Evolutionary conservation across 805 yeast species (phyloP).

Genomic region (Pichia paraexigua): DNA sequence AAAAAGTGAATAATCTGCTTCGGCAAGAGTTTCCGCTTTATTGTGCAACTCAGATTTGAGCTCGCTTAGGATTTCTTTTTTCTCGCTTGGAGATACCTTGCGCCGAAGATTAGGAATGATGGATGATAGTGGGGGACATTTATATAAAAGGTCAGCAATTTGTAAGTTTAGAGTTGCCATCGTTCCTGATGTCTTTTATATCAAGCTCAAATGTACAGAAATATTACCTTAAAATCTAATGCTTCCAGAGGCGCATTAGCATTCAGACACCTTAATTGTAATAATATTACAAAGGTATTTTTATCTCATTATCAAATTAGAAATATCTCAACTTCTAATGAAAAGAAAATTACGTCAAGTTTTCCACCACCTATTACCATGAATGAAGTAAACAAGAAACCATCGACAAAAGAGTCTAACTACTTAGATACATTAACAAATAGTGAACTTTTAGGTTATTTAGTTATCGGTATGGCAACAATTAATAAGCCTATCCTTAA

Average conservation of each 20-base stretch:
- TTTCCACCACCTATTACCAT: not conserved
- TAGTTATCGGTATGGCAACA: slow-evolving; percentile 64
- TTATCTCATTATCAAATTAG: not conserved
- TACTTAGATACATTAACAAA: slow-evolving; percentile 48
- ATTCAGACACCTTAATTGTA: not conserved
- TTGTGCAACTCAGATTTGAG: not conserved
- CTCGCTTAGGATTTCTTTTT: not conserved
- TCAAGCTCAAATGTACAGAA: not conserved
- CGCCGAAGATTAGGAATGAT: too few relatives aligned
- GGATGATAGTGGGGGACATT: too few relatives aligned
- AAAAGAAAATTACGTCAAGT: slow-evolving; percentile 1
- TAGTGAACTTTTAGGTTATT: slow-evolving; percentile 53
- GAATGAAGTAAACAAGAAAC: not conserved
- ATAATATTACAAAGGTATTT: not conserved
- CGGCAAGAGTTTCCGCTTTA: slow-evolving; percentile 15
- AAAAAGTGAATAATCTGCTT: too few relatives aligned
- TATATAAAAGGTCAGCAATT: too few relatives aligned
- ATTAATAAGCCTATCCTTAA: slow-evolving; percentile 54
- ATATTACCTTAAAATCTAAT: not conserved
- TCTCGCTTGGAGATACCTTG: not conserved
- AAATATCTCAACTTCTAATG: slow-evolving; percentile 1
- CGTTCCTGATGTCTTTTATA: not conserved
- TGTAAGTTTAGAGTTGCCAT: not conserved
- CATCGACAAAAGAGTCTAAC: not conserved
- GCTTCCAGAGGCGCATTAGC: not conserved